Evolutionary conservation across 768 basidiomycete genomes (phyloP).

Genomic region (Basidioascus undulatus): DNA sequence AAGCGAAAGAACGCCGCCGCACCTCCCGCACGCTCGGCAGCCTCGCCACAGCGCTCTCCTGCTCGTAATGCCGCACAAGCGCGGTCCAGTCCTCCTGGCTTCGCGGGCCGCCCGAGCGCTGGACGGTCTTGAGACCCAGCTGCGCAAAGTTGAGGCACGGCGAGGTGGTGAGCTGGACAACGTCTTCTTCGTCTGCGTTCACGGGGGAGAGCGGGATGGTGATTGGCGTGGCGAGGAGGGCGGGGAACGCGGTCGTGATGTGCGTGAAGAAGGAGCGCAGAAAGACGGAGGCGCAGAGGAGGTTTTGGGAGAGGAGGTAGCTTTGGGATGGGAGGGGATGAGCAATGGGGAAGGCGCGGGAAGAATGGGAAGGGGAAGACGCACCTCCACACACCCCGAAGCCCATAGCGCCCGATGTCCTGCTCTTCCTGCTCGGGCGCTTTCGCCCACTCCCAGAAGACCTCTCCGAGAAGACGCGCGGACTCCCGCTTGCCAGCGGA

Average conservation of each 20-base stretch:
- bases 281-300: background rate
- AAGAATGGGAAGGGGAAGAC: conserved; percentile 13
- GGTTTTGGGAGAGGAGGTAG: no score
- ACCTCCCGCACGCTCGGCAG: conserved; percentile 16
- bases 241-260: background rate
- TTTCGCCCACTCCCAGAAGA: conserved; percentile 60
- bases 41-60: no score
- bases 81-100: conserved; percentile 57
- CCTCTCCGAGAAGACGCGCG: conserved; percentile 54
- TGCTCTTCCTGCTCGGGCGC: no score
- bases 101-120: conserved; percentile 22
- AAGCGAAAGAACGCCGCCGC: background rate
- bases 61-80: conserved; percentile 25
- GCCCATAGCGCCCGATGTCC: no score
- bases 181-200: background rate
- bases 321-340: no score
- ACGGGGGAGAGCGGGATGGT: no score
- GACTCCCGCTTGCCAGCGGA: conserved; percentile 70
- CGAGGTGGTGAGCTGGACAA: background rate
- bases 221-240: background rate
- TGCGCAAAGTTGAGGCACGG: background rate
- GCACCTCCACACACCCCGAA: conserved; percentile 59
- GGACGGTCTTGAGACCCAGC: no score
- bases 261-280: background rate
- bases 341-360: no score